A percentile compares a stretch with the other conserved stretches of the same genome.
Conservation (phyloP, 306 rosid genomes). For the Luffa acutangula region DNA sequence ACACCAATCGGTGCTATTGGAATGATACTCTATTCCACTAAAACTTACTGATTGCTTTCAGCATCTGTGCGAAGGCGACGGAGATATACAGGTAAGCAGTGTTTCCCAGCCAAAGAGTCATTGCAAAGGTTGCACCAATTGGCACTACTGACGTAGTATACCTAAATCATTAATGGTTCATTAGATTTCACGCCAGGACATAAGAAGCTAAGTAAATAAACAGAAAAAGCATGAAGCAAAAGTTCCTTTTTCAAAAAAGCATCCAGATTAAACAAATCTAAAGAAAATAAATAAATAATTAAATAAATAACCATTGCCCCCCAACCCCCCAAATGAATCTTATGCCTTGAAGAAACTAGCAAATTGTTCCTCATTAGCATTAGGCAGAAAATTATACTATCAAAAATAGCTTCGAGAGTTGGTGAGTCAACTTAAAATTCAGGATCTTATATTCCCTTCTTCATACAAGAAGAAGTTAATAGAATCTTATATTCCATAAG, state of each 20-base stretch:
- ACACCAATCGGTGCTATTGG: background rate
- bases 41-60: conserved; percentile 96
- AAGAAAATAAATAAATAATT: background rate
- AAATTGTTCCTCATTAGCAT: background rate
- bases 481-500: background rate
- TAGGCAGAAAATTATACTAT: background rate
- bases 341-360: background rate
- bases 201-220: conserved; percentile 5
- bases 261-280: background rate
- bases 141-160: conserved; percentile 84
- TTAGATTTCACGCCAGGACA: conserved; percentile 14
- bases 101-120: conserved; percentile 99
- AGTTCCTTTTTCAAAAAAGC: background rate
- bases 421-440: background rate
- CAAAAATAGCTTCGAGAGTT: background rate
- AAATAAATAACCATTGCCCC: background rate
- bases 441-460: background rate
- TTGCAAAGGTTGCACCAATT: conserved; percentile 94
- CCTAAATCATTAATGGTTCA: conserved; percentile 42
- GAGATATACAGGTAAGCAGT: conserved; percentile 96
- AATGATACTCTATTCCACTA: conserved; percentile 10
- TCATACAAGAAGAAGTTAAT: background rate
- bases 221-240: background rate
- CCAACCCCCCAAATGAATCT: background rate
- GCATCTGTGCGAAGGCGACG: conserved; percentile 96